A percentile compares a stretch with the other conserved stretches of the same genome.
phyloP scores from a whole-genome alignment of 129 eudicot species.

The Chrysanthemum makinoi region DNA sequence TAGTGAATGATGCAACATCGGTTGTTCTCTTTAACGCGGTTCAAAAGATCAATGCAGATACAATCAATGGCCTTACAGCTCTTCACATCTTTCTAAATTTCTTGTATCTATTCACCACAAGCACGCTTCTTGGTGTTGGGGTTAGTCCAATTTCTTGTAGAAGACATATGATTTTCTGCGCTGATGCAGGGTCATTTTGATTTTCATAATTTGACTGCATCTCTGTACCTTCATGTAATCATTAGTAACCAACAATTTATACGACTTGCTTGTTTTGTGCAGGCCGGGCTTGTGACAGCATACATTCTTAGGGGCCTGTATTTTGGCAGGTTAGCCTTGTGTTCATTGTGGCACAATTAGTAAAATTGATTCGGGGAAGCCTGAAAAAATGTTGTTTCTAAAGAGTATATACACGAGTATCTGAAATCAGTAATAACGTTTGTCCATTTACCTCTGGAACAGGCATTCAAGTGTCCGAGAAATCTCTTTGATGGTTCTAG shows the following conservation, averaged over 20 bases:
- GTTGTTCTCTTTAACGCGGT: conserved; percentile 90
- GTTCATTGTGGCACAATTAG: neutral
- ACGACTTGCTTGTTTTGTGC: conserved; percentile 31
- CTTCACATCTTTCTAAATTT: conserved; percentile 48
- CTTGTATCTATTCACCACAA: conserved; percentile 71
- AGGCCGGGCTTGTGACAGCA: conserved; percentile 87
- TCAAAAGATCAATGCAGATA: conserved; percentile 69
- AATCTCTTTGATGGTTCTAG: conserved; percentile 76
- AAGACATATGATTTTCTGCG: neutral
- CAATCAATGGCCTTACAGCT: conserved; percentile 53
- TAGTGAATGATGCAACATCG: conserved; percentile 93
- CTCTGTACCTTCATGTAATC: neutral
- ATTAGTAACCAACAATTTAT: neutral
- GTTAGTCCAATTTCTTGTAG: conserved; percentile 42
- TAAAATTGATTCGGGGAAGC: neutral
- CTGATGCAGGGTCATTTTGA: neutral
- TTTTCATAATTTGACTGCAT: neutral
- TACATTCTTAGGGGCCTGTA: conserved; percentile 68
- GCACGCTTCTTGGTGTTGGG: conserved; percentile 78
- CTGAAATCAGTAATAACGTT: too few species aligned
- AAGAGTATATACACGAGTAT: neutral
- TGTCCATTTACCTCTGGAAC: conserved; percentile 26
- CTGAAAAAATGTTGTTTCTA: conserved; percentile 3
- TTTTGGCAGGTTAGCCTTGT: conserved; percentile 62
- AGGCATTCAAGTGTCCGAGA: conserved; percentile 93